Base-by-base conservation (phyloP, 331 rosid genomes). In the Spiraea crenata region DNA sequence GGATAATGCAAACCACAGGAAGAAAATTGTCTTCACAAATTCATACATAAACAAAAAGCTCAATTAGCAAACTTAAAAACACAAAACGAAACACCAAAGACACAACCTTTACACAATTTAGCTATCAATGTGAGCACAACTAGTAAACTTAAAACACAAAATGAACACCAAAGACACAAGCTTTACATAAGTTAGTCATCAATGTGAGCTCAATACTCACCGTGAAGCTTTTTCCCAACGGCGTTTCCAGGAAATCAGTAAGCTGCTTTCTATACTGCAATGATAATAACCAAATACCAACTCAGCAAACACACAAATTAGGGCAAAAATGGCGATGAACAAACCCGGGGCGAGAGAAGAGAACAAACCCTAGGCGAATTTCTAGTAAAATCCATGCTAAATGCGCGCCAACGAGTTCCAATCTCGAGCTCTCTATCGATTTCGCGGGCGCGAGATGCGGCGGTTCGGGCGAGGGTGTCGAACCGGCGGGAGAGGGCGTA, bases 1-100 rank as follows among this genome's bases (percentile, higher is more conserved):
- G 71, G 99, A 93, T 25, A 93, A 79, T 34, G 95, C 96, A 72
- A 93, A 86, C 99, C 97, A 93, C 75, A 93, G 77, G 85, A 93
- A 91, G 89, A 93, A 89, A 67, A 91, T 59, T 9, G 99, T 93
- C 99, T 93, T 76, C 65, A 83, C 81, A 79, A 15, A 44, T 69
- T 42, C 72, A 54, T 37, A 74, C 50, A 62, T 55, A 13, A 38
- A 13, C 62, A 65, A 38, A 6, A 57, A 7, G 17, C 59, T 31
- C 31, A 67, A 72, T 35, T 50, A 46, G 65, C 31, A 25, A 25
- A 25, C 31, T 25, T n/a, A n/a, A n/a, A 25, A 25, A 25, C 11
- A 61, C 1, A 37, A 20, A 69, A 7, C 44, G 51, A 61, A 61
- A 13, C 15, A 65, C 44, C 16, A 74, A 10, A 34, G 31, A 52